phyloP scores from a whole-genome alignment of 2,329 filamentous ascomycete genomes.

The Stylonectria norvegica region DNA sequence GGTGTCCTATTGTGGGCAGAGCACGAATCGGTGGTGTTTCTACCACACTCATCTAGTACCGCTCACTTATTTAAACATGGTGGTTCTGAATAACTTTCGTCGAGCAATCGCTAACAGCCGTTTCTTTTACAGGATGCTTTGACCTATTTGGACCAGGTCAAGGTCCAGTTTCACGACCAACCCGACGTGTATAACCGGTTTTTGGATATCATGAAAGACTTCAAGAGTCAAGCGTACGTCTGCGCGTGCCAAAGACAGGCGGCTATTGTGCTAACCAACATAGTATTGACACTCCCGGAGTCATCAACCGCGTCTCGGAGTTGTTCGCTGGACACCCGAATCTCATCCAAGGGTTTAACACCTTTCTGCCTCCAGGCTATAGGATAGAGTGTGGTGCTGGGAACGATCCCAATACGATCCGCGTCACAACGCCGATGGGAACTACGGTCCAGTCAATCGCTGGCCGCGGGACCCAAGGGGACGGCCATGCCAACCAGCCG shows the following conservation, averaged over 20 bases:
- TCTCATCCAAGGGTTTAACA: slow-evolving; percentile 97
- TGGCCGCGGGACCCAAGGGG: slow-evolving; percentile 46
- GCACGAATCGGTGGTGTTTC: slow-evolving; percentile 18
- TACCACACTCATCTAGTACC: slow-evolving; percentile 26
- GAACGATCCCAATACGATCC: slow-evolving; percentile 91
- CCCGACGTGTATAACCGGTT: slow-evolving; percentile 97
- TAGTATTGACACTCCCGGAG: slow-evolving; percentile 92
- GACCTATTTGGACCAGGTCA: slow-evolving; percentile 96
- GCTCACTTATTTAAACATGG: slow-evolving; percentile 7
- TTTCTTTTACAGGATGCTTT: slow-evolving; percentile 61
- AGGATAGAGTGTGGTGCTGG: slow-evolving; percentile 93
- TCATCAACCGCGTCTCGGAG: slow-evolving; percentile 93
- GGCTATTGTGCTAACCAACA: slow-evolving; percentile 25
- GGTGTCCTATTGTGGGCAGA: slow-evolving; percentile 16
- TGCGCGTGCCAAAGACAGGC: not conserved
- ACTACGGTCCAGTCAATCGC: slow-evolving; percentile 89
- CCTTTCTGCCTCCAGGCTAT: slow-evolving; percentile 92
- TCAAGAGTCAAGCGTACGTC: slow-evolving; percentile 90
- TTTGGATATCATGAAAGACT: slow-evolving; percentile 99
- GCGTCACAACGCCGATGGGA: slow-evolving; percentile 96
- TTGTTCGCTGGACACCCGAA: slow-evolving; percentile 94
- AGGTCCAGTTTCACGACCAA: slow-evolving; percentile 95
- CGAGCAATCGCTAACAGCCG: slow-evolving; percentile 9
- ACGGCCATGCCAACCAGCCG: slow-evolving; percentile 41
- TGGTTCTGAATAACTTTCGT: not conserved